Percentiles rank a stretch among this genome's conserved stretches.
These are phyloP conservation scores for Colletotrichum coccodes DNA, from an alignment of 2,329 filamentous ascomycete species.

Conservation along the genomic window DNA sequence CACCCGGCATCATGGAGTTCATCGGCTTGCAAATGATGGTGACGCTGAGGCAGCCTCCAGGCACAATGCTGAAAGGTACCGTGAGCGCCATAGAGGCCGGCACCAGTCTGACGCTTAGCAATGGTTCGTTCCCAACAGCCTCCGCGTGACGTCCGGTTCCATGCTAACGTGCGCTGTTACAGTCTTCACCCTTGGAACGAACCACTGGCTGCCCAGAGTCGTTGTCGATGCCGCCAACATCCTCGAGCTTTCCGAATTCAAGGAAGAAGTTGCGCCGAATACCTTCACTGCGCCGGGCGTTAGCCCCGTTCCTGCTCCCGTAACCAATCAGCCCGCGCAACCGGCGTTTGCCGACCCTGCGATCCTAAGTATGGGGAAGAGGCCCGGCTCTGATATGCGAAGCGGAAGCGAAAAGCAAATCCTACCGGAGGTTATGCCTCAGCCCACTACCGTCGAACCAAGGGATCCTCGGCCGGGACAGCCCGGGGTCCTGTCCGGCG, in stretches of 20 bases:
- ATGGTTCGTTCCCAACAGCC: slow-evolving; percentile 65
- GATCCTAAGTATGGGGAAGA: slow-evolving; percentile 75
- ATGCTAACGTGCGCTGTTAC: not conserved
- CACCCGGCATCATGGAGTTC: slow-evolving; percentile 68
- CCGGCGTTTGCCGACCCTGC: slow-evolving; percentile 80
- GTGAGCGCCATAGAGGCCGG: slow-evolving; percentile 76
- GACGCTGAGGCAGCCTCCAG: slow-evolving; percentile 73
- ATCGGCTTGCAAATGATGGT: slow-evolving; percentile 82
- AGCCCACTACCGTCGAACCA: slow-evolving; percentile 44
- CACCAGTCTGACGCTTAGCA: slow-evolving; percentile 74
- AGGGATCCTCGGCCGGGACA: slow-evolving; percentile 40
- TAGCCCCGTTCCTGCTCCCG: slow-evolving; percentile 39
- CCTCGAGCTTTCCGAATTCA: slow-evolving; percentile 54
- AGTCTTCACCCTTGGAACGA: slow-evolving; percentile 52
- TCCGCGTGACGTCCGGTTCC: not conserved
- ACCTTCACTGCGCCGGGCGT: slow-evolving; percentile 39
- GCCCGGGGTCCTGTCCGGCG: slow-evolving; percentile 34
- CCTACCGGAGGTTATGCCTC: slow-evolving; percentile 30
- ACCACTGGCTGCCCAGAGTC: slow-evolving; percentile 50
- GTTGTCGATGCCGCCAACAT: slow-evolving; percentile 60
- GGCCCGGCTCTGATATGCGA: slow-evolving; percentile 44
- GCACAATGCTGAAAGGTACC: slow-evolving; percentile 73
- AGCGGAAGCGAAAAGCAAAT: slow-evolving; percentile 33
- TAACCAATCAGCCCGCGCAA: slow-evolving; percentile 42
- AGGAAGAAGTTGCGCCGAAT: slow-evolving; percentile 41